phyloP scores from a whole-genome alignment of 2,329 filamentous ascomycete species.

The Penicillium fuscoglaucum region DNA sequence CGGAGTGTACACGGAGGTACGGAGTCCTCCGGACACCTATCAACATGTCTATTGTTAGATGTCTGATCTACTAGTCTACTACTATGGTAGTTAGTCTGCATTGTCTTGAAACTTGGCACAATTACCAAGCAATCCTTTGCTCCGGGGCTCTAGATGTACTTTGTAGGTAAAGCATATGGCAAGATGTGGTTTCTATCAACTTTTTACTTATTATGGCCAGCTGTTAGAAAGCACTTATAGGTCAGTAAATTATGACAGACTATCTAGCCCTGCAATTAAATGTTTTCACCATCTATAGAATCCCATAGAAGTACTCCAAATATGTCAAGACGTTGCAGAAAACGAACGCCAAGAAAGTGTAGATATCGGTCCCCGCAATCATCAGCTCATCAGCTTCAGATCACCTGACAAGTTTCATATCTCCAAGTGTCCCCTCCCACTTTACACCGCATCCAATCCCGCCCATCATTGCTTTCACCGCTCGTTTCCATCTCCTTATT shows the following conservation, averaged over 20 bases:
- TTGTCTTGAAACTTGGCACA: background rate
- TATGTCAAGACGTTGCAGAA: background rate
- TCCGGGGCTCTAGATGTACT: background rate
- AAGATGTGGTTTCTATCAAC: background rate
- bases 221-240: background rate
- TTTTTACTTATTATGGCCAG: background rate
- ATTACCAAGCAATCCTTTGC: background rate
- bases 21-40: background rate
- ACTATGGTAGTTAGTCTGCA: background rate
- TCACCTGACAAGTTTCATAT: conserved; percentile 7
- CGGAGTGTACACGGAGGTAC: background rate
- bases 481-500: conserved; percentile 28
- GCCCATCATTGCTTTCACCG: conserved; percentile 23
- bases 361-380: conserved; percentile 9
- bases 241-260: background rate
- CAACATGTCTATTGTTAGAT: background rate
- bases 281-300: background rate
- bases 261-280: too few relatives aligned
- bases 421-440: background rate
- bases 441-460: conserved; percentile 20
- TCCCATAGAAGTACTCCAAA: background rate
- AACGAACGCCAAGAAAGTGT: background rate
- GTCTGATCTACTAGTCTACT: background rate
- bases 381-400: conserved; percentile 2
- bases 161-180: background rate